Evolutionary conservation across 1,284 basidiomycete genomes (phyloP), one percentile per base, ranked within the genome.

Genomic region (Gymnopus androsaceus): DNA sequence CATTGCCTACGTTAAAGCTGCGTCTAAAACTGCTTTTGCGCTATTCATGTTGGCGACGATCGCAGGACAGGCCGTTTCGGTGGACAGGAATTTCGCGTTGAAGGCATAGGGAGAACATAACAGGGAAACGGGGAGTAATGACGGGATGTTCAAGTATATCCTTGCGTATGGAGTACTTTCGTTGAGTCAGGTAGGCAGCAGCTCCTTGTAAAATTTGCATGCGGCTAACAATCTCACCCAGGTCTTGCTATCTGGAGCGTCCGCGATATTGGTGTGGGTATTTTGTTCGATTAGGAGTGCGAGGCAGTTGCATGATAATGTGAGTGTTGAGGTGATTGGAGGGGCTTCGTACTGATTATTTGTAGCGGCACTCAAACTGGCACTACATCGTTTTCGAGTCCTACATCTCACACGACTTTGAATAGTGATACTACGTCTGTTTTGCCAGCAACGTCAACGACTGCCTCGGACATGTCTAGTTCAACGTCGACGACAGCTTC

Each of bases 101-200:
- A 83, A 90, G 52, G 76, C 80, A 50, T 96, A 93, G 94, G 86
- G 88, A 1, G 85, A 92, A 64, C 82, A 85, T 59, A 96, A 96
- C 64, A 77, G 79, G 17, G 75, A 80, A 56, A 70, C 66, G 0
- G 85, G 87, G 12, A 71, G 69, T 37, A 92, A 91, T 60, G 73
- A 73, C 1, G 82, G 80, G 41, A 83, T 87, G 65, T 73, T 81
- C 33, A 73, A 71, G 36, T 90, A 84, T 62, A 67, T 91, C 21
- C 61, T 83, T 14, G 69, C 80, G 1, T 91, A 90, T 67, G 88
- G 87, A 0, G 63, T 79, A 59, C 87, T 79, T 61, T 86, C 79
- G 56, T 71, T 83, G 62, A 74, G 70, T 17, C 80, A 76, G 37
- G n/a, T n/a, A n/a, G n/a, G n/a, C n/a, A n/a, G n/a, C n/a, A n/a